Conservation (phyloP, 192 early-diverging fungal genomes). For the Backusella mclennaniae region DNA sequence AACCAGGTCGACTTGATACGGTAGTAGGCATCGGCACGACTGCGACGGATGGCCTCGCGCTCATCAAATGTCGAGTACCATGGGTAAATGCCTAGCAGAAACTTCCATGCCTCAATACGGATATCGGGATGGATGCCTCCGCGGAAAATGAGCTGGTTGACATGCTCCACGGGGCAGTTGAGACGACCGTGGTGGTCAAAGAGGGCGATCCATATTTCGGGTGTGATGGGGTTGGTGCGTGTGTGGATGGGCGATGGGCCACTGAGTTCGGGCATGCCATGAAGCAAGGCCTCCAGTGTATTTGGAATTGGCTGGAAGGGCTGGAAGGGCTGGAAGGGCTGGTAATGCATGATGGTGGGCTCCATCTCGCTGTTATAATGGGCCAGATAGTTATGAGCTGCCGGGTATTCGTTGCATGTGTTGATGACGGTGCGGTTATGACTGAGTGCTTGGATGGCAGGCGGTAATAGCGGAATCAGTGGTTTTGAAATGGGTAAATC, state of each 20-base stretch:
- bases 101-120: slow-evolving; percentile 91
- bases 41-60: slow-evolving; percentile 58
- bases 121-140: slow-evolving; percentile 84
- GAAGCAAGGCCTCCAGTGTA: background rate
- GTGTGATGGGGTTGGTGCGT: slow-evolving; percentile 50
- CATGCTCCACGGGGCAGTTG: slow-evolving; percentile 41
- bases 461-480: slow-evolving; percentile 47
- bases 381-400: slow-evolving; percentile 66
- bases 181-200: slow-evolving; percentile 61
- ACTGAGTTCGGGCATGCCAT: slow-evolving; percentile 1
- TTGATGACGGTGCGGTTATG: slow-evolving; percentile 48
- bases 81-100: slow-evolving; percentile 78
- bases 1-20: slow-evolving; percentile 70
- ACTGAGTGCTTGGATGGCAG: slow-evolving; percentile 51
- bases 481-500: slow-evolving; percentile 54
- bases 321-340: too few relatives aligned
- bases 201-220: slow-evolving; percentile 68
- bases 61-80: slow-evolving; percentile 82
- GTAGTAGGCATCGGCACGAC: slow-evolving; percentile 61
- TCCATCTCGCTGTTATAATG: slow-evolving; percentile 46
- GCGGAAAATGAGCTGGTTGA: slow-evolving; percentile 62
- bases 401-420: slow-evolving; percentile 68
- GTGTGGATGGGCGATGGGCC: slow-evolving; percentile 21
- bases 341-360: too few relatives aligned
- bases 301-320: background rate